Evolutionary conservation across 768 basidiomycete species (phyloP).

Genomic region (Inosperma sp.): DNA sequence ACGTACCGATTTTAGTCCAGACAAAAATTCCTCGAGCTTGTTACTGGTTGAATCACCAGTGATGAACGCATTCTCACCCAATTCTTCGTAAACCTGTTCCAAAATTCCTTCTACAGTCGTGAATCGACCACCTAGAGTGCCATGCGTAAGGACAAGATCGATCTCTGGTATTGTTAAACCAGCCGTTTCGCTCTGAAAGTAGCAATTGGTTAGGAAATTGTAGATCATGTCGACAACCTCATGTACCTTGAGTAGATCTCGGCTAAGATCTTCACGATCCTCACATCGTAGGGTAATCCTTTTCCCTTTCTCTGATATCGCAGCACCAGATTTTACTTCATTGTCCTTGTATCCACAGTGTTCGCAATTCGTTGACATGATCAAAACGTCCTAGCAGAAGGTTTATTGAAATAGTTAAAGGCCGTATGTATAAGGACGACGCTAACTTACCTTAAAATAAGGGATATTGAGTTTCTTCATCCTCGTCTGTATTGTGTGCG

Average conservation of each 20-base stretch:
- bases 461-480: slow-evolving; percentile 98
- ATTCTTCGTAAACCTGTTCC: slow-evolving; percentile 91
- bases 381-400: slow-evolving; percentile 72
- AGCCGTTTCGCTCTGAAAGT: slow-evolving; percentile 79
- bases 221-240: slow-evolving; percentile 13
- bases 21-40: slow-evolving; percentile 74
- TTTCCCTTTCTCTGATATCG: slow-evolving; percentile 85
- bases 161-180: slow-evolving; percentile 92
- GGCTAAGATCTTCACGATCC: slow-evolving; percentile 85
- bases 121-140: slow-evolving; percentile 95
- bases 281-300: slow-evolving; percentile 85
- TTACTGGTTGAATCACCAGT: slow-evolving; percentile 59
- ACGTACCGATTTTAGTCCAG: slow-evolving; percentile 66
- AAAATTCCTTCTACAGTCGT: slow-evolving; percentile 96
- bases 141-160: slow-evolving; percentile 83
- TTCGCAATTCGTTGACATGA: slow-evolving; percentile 98
- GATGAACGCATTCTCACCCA: slow-evolving; percentile 81
- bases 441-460: slow-evolving; percentile 79
- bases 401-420: not conserved
- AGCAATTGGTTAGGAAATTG: not conserved
- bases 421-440: not conserved
- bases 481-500: slow-evolving; percentile 72
- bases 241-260: slow-evolving; percentile 93
- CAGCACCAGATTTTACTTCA: slow-evolving; percentile 92
- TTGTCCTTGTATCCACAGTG: slow-evolving; percentile 95